Evolutionary conservation across 1,139 yeast species (phyloP), one percentile per base, ranked within the genome.

Genomic region (Hyphopichia burtonii): DNA sequence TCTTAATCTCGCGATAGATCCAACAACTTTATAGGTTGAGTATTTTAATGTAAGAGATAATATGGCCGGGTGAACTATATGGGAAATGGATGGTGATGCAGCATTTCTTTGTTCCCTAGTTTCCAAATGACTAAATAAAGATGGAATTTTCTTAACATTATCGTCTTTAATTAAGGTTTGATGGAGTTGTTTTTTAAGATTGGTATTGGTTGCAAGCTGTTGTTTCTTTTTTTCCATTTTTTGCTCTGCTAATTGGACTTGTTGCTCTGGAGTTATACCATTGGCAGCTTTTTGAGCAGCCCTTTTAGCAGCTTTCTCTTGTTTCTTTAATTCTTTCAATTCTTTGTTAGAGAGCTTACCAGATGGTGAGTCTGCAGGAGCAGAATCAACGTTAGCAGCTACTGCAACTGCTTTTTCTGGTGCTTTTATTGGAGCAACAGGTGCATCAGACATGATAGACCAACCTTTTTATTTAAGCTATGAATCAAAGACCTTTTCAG

Each of bases 261-360:
- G 74, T 47, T 71, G 72, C 49, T 70, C 77, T 4, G 72, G 70
- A 22, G 68, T 59, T 31, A 78, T 73, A 7, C 82, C 82, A 41
- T 59, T 71, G 12, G 79, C 80, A 48, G 69, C 77, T 53, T 81
- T 82, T 49, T 80, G 83, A 16, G 78, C 78, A 6, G 91, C 91
- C 61, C 97, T 74, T 61, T 88, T 87, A 37, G 93, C 95, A 6
- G 95, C 93, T 63, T 91, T 91, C 56, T 90, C 96, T 55, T 82
- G 80, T 72, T 90, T 89, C 61, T 89, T 88, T 61, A 83, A 67
- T 54, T 90, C 96, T 60, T 91, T 91, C 50, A 90, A 73, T 58
- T 90, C 96, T 55, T 89, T 90, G 53, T 89, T 87, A 9, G 89
- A 69, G 38, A 86, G 77, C 44, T 68, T 61, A 9, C 9, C 16